Base-by-base conservation (phyloP, 768 basidiomycete genomes). In the Nidularia sp. region DNA sequence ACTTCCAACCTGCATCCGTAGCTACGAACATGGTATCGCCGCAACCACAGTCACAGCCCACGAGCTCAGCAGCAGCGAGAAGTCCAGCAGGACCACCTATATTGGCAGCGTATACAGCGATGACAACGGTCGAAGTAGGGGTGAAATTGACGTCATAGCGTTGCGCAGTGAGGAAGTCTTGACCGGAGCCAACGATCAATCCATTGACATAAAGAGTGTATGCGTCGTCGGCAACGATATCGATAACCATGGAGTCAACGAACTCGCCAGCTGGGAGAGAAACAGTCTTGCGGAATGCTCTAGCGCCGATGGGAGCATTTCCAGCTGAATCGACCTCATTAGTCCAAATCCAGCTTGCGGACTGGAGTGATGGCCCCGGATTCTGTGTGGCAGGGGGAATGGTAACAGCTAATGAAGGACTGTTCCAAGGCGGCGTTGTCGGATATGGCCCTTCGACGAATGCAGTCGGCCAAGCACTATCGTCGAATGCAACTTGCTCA, bases 281-380 rank as follows among this genome's bases (percentile, higher is more conserved):
- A 29, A 66, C 54, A 2, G 55, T 63, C 36, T 62, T 66, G 31
- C 63, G 60, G 64, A 70, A 70, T 10, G 66, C 62, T 36, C 67
- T 62, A 5, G 57, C 33, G 1, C 68, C 66, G 2, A 57, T 44
- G 1, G 66, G 66, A 4, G 55, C 58, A 12, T 35, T 50, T n/a
- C 60, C 61, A 6, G 50, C 51, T 36, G 32, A 51, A 41, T 41
- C 39, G 35, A 64, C 52, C 32, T 69, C 67, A 48, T 60, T 63
- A 25, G 68, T 66, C 68, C 67, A 70, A 18, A 70, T 67, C 67
- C 67, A 70, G 8, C 49, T 43, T 6, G 67, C 59, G 31, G 57
- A 45, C 2, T 57, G 54, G 44, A 67, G 58, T 3, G 62, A 57
- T n/a, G 65, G 60, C 7, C 49, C 57, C 15, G 59, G 61, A 49